Conservation (phyloP, 164 flowering plant species). For the Kingdonia uniflora region DNA sequence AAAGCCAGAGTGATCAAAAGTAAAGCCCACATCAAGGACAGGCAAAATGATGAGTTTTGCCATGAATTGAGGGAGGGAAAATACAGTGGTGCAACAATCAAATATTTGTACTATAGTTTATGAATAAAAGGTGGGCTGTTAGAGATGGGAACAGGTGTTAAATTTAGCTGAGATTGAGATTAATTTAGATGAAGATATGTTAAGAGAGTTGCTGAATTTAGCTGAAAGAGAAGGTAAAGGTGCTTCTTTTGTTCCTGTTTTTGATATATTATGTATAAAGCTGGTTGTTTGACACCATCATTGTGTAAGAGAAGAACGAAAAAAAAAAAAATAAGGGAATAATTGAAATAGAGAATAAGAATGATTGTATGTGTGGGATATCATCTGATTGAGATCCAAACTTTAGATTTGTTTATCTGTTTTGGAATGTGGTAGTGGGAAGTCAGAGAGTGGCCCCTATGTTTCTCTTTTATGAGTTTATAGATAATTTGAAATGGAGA, state of each 20-base stretch:
- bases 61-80: slow-evolving; percentile 21
- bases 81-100: slow-evolving; percentile 8
- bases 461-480: slow-evolving; percentile 24
- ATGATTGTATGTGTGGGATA: slow-evolving; percentile 26
- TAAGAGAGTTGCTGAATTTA: slow-evolving; percentile 16
- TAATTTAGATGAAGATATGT: slow-evolving; percentile 9
- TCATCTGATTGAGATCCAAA: slow-evolving; percentile 33
- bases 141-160: slow-evolving; percentile 45
- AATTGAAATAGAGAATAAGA: slow-evolving; percentile 22
- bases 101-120: slow-evolving; percentile 11
- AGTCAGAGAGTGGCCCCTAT: slow-evolving; percentile 43
- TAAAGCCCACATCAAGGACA: no score
- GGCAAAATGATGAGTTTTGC: slow-evolving; percentile 39
- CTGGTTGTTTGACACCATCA: neutral
- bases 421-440: slow-evolving; percentile 41
- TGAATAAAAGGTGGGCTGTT: slow-evolving; percentile 11
- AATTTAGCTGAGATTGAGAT: slow-evolving; percentile 16
- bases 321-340: slow-evolving; percentile 16
- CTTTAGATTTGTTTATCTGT: slow-evolving; percentile 24
- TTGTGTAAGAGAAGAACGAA: neutral
- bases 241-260: slow-evolving; percentile 32
- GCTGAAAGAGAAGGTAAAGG: slow-evolving; percentile 17
- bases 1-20: slow-evolving; percentile 24
- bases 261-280: neutral
- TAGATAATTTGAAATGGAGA: slow-evolving; percentile 12